Conservation (phyloP, 176 grass and related monocot species). For the Triticum urartu region DNA sequence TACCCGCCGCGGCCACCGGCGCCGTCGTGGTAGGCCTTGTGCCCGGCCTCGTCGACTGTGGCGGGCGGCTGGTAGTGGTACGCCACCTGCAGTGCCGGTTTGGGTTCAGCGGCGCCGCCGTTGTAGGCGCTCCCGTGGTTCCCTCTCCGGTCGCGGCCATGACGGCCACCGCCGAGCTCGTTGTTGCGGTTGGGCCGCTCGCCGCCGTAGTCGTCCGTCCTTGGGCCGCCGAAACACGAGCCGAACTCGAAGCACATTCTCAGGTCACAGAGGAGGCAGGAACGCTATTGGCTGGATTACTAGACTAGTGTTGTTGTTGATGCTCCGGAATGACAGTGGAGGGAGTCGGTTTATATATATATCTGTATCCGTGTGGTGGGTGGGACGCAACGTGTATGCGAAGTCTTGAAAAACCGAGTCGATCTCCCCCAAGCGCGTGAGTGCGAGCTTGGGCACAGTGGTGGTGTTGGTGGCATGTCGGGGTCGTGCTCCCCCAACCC, state of each 20-base stretch:
- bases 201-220: background rate
- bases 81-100: no score
- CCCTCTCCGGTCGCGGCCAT: background rate
- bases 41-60: background rate
- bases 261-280: background rate
- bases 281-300: background rate
- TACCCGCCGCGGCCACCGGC: background rate
- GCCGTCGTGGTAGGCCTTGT: conserved; percentile 19
- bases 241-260: conserved; percentile 34
- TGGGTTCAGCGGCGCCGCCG: background rate
- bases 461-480: no score
- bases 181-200: background rate
- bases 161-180: background rate
- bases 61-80: no score
- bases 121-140: background rate
- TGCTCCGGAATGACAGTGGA: background rate
- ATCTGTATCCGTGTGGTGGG: no score
- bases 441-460: no score
- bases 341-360: no score
- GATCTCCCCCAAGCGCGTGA: no score
- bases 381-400: no score
- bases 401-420: no score
- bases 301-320: background rate
- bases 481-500: no score
- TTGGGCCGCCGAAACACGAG: background rate